Evolutionary conservation across 352 stramenopile genomes (phyloP), one percentile per base, ranked within the genome.

Genomic region (Phytophthora citricola): DNA sequence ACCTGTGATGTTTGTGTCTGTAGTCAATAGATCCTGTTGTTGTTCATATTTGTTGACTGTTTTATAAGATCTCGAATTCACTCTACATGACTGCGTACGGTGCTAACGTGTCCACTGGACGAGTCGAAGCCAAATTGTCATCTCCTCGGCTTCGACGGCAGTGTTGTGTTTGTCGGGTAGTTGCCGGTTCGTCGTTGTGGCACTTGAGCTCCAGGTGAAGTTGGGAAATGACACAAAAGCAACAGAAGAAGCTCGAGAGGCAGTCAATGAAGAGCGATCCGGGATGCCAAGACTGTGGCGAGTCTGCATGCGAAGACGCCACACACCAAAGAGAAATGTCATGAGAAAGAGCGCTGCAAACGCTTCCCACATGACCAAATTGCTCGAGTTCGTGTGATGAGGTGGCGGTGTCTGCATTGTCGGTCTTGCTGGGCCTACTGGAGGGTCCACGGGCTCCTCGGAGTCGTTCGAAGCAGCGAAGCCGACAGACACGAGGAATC

Each of bases 211-310:
- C 71, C n/a, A 71, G 43, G 31, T 80, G 58, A 49, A 87, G 62
- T 63, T 90, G 81, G 14, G 79, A 71, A 36, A 90, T 67, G 9
- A 78, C 69, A 54, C 81, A 90, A 63, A 77, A 88, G 50, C 63
- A 79, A 62, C 79, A 90, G 29, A 54, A 78, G 41, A 75, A 66
- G 31, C 75, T 82, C 0, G 73, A 58, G 29, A 76, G 20, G 20
- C 65, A 81, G 58, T 90, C 81, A n/a, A 64, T 44, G 2, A 65
- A 39, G 0, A 50, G 34, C 4, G 69, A 76, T 32, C 81, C 24
- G 64, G 67, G 39, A 90, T 81, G 22, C 67, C 71, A 31, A 89
- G 81, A 6, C 12, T 52, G 11, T 66, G 64, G n/a, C 81, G 77
- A 24, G 79, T 80, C 29, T 75, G 63, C 45, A 63, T 58, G 15